Evolutionary conservation across 2,329 filamentous ascomycete genomes (phyloP).

Genomic region (Colletotrichum zoysiae): DNA sequence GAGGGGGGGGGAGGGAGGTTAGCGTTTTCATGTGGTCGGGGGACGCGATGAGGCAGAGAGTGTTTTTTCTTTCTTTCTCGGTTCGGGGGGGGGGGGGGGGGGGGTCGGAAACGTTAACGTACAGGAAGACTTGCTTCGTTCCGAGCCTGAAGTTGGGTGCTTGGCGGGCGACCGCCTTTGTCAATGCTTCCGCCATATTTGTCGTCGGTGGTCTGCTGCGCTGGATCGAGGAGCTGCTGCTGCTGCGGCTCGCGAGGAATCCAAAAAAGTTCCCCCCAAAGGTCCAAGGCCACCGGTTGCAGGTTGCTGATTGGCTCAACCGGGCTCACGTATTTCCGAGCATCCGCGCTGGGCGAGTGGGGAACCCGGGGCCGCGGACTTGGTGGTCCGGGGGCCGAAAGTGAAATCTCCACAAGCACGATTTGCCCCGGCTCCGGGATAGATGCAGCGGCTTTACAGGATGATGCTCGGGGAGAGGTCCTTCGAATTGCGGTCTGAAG

Average conservation of each 20-base stretch:
- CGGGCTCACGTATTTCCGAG: constrained; percentile 33
- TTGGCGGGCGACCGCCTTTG: constrained; percentile 52
- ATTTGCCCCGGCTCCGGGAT: neutral
- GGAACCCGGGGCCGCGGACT: neutral
- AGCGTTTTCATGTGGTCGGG: neutral
- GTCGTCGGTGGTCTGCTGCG: constrained; percentile 33
- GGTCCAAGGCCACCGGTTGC: constrained; percentile 2
- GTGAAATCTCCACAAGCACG: neutral
- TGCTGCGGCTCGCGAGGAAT: constrained; percentile 19
- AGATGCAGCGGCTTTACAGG: neutral
- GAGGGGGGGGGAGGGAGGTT: neutral
- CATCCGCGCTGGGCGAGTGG: neutral
- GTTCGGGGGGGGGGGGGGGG: too few relatives aligned
- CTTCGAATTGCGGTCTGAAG: too few relatives aligned
- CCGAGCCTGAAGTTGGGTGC: constrained; percentile 63
- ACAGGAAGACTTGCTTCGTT: constrained; percentile 69
- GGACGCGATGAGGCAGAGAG: neutral
- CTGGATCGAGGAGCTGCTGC: constrained; percentile 7
- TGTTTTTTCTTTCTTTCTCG: neutral
- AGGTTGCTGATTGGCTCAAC: constrained; percentile 32
- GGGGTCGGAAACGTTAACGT: constrained; percentile 45
- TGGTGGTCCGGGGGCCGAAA: neutral
- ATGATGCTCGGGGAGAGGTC: neutral
- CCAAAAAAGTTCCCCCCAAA: constrained; percentile 35
- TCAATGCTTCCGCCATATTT: constrained; percentile 57